Conservation (phyloP, 345 rosid species). For the Acer negundo region DNA sequence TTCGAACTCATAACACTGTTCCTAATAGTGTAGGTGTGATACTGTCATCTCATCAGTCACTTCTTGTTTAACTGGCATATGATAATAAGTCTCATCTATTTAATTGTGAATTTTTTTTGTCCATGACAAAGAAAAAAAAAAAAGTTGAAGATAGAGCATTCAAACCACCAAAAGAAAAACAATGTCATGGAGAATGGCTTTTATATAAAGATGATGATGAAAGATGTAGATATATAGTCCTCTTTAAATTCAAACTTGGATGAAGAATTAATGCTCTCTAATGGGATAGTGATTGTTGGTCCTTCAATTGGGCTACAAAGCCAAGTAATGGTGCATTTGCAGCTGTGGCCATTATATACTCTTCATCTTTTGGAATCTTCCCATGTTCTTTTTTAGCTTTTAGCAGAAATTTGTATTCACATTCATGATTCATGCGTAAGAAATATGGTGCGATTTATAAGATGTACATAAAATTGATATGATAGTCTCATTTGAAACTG, state of each 20-base stretch:
- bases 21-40: too few relatives aligned
- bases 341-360: slow-evolving; percentile 23
- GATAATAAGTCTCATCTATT: too few relatives aligned
- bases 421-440: neutral
- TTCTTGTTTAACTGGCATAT: too few relatives aligned
- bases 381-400: neutral
- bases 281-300: slow-evolving; percentile 12
- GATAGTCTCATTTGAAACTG: slow-evolving; percentile 1
- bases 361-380: neutral
- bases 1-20: too few relatives aligned
- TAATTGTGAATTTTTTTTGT: too few relatives aligned
- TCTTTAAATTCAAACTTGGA: neutral
- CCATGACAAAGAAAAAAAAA: too few relatives aligned
- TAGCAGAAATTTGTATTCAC: neutral
- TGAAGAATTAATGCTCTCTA: slow-evolving; percentile 5
- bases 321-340: slow-evolving; percentile 20
- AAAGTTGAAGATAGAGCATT: neutral
- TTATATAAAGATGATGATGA: slow-evolving; percentile 8
- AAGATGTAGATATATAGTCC: neutral
- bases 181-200: neutral
- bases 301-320: slow-evolving; percentile 13
- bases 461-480: neutral
- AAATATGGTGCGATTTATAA: neutral
- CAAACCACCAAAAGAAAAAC: neutral
- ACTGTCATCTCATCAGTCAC: too few relatives aligned